Conservation (phyloP, 305 asterid genomes). For the Fraxinus paxiana region DNA sequence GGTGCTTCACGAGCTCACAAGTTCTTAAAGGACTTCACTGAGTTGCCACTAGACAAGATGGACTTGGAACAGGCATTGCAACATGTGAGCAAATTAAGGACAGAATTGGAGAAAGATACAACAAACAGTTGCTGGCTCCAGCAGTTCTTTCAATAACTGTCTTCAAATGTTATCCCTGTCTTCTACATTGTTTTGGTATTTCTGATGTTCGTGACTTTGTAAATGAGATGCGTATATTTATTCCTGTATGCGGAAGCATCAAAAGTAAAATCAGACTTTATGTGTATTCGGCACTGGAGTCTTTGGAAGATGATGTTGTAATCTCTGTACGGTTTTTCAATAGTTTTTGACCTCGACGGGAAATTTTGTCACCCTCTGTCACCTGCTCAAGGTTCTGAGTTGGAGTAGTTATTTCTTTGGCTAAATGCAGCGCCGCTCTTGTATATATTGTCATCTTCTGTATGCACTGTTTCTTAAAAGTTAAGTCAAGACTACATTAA, state of each 20-base stretch:
- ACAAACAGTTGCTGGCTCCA: constrained; percentile 63
- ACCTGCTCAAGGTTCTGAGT: not conserved
- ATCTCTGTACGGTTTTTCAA: not conserved
- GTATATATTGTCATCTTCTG: not conserved
- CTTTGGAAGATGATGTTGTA: not conserved
- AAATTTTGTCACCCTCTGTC: not conserved
- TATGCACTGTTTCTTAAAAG: not conserved
- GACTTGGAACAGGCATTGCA: constrained; percentile 50
- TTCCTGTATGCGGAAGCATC: not conserved
- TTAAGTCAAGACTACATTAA: not conserved
- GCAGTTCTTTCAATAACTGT: constrained; percentile 50
- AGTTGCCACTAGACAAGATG: constrained; percentile 73
- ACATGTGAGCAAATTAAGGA: constrained; percentile 48
- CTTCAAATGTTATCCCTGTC: not conserved
- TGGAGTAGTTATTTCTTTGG: not conserved
- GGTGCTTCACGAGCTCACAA: constrained; percentile 71
- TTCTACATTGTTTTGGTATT: not conserved
- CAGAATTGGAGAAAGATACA: constrained; percentile 65
- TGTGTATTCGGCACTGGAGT: not conserved
- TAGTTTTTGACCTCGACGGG: not conserved
- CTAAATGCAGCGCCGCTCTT: not conserved
- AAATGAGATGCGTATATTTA: not conserved
- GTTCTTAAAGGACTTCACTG: constrained; percentile 69
- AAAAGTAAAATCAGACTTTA: not conserved
- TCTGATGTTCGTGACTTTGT: not conserved